Conservation (phyloP, 2,329 filamentous ascomycete genomes). For the Myotisia sp. region DNA sequence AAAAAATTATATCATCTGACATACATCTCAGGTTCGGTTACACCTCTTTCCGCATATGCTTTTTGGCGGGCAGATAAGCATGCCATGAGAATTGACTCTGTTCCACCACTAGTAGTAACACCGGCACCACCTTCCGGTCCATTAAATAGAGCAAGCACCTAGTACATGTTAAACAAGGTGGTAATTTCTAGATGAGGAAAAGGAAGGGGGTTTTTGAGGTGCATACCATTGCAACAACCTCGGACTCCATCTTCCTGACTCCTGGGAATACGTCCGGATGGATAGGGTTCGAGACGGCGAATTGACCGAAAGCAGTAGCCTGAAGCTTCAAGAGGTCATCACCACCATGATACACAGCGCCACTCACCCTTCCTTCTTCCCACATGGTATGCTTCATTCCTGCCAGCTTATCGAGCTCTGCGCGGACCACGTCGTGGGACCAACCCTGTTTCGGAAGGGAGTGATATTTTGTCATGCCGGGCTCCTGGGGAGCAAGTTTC, state of each 20-base stretch:
- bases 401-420: constrained; percentile 64
- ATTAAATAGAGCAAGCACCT: constrained; percentile 68
- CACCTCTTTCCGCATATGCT: constrained; percentile 66
- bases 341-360: constrained; percentile 92
- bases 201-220: constrained; percentile 5
- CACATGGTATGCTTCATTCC: constrained; percentile 87
- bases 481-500: constrained; percentile 65
- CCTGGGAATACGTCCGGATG: constrained; percentile 97
- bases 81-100: constrained; percentile 94
- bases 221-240: constrained; percentile 82
- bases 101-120: constrained; percentile 82
- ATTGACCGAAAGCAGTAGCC: constrained; percentile 82
- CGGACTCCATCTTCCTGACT: constrained; percentile 97
- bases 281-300: constrained; percentile 90
- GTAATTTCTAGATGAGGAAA: background rate
- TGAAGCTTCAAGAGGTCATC: constrained; percentile 68
- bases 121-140: constrained; percentile 73
- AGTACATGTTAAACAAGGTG: constrained; percentile 1
- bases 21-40: constrained; percentile 90
- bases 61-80: constrained; percentile 82
- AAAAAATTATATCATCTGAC: no score
- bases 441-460: constrained; percentile 72
- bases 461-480: constrained; percentile 57
- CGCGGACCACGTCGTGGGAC: constrained; percentile 60
- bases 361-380: constrained; percentile 91